Percentiles rank a stretch among this genome's conserved stretches.
These are phyloP conservation scores for Botrytis sinoallii DNA, from an alignment of 2,329 filamentous ascomycete species.

Conservation along the genomic window DNA sequence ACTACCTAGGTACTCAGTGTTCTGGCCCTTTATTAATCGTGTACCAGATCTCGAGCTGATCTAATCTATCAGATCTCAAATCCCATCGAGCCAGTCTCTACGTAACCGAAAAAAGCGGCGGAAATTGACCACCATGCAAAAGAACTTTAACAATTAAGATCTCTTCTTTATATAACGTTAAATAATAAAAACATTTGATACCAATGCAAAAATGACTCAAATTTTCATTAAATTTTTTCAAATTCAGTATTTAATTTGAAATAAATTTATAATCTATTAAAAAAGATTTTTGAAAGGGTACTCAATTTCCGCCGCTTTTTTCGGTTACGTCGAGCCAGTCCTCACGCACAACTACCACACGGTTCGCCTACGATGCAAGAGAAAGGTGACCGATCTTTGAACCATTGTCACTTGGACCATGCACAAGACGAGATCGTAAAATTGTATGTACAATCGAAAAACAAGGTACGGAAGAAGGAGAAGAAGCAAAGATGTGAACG, in stretches of 20 bases:
- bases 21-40: not conserved
- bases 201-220: too few species aligned
- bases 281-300: too few species aligned
- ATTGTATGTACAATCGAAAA: not conserved
- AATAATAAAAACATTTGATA: too few species aligned
- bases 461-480: not conserved
- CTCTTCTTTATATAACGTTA: too few species aligned
- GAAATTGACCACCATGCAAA: too few species aligned
- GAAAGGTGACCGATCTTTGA: not conserved
- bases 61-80: not conserved
- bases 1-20: not conserved
- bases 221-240: too few species aligned
- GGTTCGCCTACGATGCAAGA: not conserved
- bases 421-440: not conserved
- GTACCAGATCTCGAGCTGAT: not conserved
- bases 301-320: too few species aligned
- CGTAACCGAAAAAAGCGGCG: too few species aligned
- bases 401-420: not conserved
- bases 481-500: not conserved
- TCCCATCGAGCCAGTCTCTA: not conserved
- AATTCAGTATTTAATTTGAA: too few species aligned
- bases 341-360: not conserved
- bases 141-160: too few species aligned
- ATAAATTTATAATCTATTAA: too few species aligned
- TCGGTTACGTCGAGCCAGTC: too few species aligned